phyloP scores from a whole-genome alignment of 192 early-diverging fungal species.

The Coemansia sp. region DNA sequence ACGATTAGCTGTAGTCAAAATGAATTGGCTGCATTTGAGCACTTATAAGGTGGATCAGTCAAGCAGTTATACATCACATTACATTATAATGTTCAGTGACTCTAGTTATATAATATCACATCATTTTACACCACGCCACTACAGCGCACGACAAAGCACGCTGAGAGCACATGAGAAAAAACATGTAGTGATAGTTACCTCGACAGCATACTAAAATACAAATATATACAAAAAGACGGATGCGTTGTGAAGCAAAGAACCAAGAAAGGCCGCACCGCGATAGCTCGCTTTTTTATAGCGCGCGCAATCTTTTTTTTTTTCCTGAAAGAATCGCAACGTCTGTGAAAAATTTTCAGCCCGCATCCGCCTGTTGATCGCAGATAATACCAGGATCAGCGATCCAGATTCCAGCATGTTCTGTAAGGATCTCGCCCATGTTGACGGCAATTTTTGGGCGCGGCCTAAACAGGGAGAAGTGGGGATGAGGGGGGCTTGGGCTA shows the following conservation, averaged over 20 bases:
- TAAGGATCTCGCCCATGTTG: background rate
- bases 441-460: background rate
- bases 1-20: background rate
- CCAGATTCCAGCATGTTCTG: background rate
- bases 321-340: background rate
- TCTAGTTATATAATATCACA: slow-evolving; percentile 54
- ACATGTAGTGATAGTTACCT: background rate
- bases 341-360: slow-evolving; percentile 4
- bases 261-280: background rate
- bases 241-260: background rate
- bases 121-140: slow-evolving; percentile 21
- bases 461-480: background rate
- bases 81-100: slow-evolving; percentile 35
- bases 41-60: slow-evolving; percentile 23
- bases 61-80: slow-evolving; percentile 29
- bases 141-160: background rate
- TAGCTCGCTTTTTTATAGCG: background rate
- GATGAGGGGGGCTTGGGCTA: background rate
- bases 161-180: background rate
- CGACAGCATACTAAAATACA: background rate
- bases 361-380: background rate
- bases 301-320: background rate
- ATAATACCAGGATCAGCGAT: background rate
- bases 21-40: background rate
- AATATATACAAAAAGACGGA: slow-evolving; percentile 6